phyloP scores from a whole-genome alignment of 2,329 filamentous ascomycete genomes.

The Fusarium nematophilum region DNA sequence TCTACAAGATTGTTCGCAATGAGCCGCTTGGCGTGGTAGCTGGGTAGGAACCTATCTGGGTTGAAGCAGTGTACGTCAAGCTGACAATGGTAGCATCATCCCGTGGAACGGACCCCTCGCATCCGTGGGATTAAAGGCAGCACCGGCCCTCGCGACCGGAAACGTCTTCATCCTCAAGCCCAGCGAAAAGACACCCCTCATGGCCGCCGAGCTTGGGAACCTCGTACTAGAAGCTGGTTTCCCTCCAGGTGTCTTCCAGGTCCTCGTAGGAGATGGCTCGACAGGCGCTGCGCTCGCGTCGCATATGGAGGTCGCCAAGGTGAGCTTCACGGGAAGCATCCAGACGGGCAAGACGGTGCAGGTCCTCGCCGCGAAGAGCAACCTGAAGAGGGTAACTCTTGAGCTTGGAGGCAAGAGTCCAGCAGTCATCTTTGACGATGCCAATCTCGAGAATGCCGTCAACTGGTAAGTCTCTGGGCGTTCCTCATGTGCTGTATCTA shows the following conservation, averaged over 20 bases:
- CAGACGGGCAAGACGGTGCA: constrained; percentile 70
- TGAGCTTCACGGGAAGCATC: constrained; percentile 71
- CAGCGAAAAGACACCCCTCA: constrained; percentile 61
- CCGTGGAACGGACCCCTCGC: too few relatives aligned
- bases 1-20: too few relatives aligned
- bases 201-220: constrained; percentile 50
- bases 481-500: too few relatives aligned
- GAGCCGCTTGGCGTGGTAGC: too few relatives aligned
- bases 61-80: too few relatives aligned
- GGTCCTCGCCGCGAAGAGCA: constrained; percentile 59
- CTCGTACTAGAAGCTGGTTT: constrained; percentile 66
- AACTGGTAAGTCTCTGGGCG: too few relatives aligned
- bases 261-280: constrained; percentile 62
- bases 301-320: constrained; percentile 68
- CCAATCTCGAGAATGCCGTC: too few relatives aligned
- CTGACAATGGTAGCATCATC: too few relatives aligned
- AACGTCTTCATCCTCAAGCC: constrained; percentile 66
- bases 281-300: constrained; percentile 67
- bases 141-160: constrained; percentile 64
- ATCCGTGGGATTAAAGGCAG: too few relatives aligned
- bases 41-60: too few relatives aligned
- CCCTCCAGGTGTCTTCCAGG: constrained; percentile 65
- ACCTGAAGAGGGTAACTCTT: constrained; percentile 69
- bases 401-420: constrained; percentile 72
- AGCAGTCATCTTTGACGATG: constrained; percentile 66